Evolutionary conservation across 768 basidiomycete species (phyloP).

Genomic region (Dentipellis fragilis): DNA sequence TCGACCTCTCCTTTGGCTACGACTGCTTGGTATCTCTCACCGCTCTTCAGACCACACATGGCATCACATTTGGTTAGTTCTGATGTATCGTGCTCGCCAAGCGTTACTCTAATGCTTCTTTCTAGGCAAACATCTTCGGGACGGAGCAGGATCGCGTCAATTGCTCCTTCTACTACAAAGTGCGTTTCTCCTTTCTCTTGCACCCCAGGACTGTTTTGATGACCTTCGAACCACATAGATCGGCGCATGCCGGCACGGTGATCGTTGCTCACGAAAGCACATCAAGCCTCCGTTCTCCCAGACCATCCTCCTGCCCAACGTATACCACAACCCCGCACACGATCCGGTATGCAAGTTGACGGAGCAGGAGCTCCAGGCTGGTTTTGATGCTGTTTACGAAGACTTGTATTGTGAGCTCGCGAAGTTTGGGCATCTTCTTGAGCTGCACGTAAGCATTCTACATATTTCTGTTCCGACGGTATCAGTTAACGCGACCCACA

Average conservation of each 20-base stretch:
- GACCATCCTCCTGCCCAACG: constrained; percentile 92
- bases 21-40: neutral
- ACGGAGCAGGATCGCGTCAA: constrained; percentile 95
- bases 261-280: constrained; percentile 96
- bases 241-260: constrained; percentile 96
- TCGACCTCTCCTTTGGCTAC: neutral
- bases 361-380: constrained; percentile 83
- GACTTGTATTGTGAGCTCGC: constrained; percentile 91
- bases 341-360: constrained; percentile 83
- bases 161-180: constrained; percentile 98
- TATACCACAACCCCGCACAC: constrained; percentile 96
- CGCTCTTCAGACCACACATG: constrained; percentile 23
- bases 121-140: constrained; percentile 88
- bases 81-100: neutral
- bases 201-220: neutral
- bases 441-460: constrained; percentile 68
- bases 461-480: neutral
- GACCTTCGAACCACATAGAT: constrained; percentile 44
- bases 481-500: constrained; percentile 16
- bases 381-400: constrained; percentile 90
- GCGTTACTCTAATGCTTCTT: neutral
- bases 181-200: constrained; percentile 22
- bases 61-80: constrained; percentile 69
- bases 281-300: constrained; percentile 97
- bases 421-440: constrained; percentile 91